Base-by-base conservation (phyloP, 2,329 filamentous ascomycete genomes). In the Diplodia corticola region DNA sequence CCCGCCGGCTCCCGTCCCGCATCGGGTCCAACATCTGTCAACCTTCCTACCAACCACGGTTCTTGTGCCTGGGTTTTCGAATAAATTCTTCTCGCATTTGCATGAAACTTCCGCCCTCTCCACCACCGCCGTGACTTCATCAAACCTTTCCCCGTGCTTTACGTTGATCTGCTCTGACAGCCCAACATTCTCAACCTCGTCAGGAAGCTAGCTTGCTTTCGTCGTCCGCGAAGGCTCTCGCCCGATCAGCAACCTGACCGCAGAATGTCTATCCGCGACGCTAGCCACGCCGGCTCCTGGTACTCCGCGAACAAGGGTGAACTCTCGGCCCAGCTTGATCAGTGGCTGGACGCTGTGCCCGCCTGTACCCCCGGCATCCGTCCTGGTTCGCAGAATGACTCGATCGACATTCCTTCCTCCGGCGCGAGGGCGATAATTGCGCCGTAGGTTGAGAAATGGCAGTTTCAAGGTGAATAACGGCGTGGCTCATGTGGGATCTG, bases 391-490 rank as follows among this genome's bases (percentile, higher is more conserved):
- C 74, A 79, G 40, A 70, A 78, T 65, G 76, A 74, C 28, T 65
- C 74, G 4, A 68, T 78, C 13, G 67, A 74, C 6, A 72, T 96
- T 67, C 95, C 94, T 3, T 82, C 93, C 1, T 77, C 87, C 1
- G 88, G 89, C 35, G 93, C 93, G 5, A 87, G 92, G 77, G 84
- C 95, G 15, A 89, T 99, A 65, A 97, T 99, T 76, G 93, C 93
- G 68, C 95, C 95, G 94, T 97, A 85, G 83, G 90, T 71, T 69
- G 63, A 20, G 33, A 33, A 49, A 53, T 44, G 17, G 40, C 28
- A 64, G 48, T 22, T 24, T 15, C 57, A 44, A 20, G n/a, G 26
- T 61, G 57, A 13, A n/a, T 49, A 55, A 67, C 37, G 35, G 22
- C 33, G 24, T 50, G 59, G 59, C 60, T 67, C 55, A 65, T 60